These are phyloP conservation scores for Beta lomatogona DNA, from an alignment of 179 eudicot genomes.

Conservation along the genomic window DNA sequence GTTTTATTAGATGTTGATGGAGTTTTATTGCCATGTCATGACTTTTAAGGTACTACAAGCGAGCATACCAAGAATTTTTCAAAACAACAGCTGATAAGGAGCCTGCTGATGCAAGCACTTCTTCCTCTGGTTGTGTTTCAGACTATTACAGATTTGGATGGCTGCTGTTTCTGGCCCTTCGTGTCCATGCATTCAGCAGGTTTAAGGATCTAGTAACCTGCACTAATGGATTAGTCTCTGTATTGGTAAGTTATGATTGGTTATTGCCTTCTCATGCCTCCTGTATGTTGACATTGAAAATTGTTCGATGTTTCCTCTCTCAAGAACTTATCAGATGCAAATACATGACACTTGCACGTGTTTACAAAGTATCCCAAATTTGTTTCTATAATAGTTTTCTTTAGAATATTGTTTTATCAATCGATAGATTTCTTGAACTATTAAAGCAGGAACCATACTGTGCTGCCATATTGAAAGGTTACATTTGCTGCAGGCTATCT, in stretches of 20 bases:
- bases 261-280: not conserved
- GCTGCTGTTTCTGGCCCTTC: slow-evolving; percentile 89
- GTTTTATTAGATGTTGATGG: slow-evolving; percentile 16
- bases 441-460: not conserved
- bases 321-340: not conserved
- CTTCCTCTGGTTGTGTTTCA: slow-evolving; percentile 36
- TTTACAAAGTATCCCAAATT: not conserved
- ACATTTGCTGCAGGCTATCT: slow-evolving; percentile 65
- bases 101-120: slow-evolving; percentile 32
- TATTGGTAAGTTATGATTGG: slow-evolving; percentile 51
- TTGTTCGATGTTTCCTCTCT: not conserved
- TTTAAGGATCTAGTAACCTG: slow-evolving; percentile 84
- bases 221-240: slow-evolving; percentile 81
- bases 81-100: slow-evolving; percentile 47
- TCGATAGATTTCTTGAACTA: not conserved
- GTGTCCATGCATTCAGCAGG: slow-evolving; percentile 82
- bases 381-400: not conserved
- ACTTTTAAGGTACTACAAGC: slow-evolving; percentile 64
- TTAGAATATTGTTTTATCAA: not conserved
- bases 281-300: not conserved
- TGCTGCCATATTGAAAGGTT: slow-evolving; percentile 9
- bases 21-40: slow-evolving; percentile 7
- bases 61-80: slow-evolving; percentile 67
- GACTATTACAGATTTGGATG: slow-evolving; percentile 86
- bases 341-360: not conserved